Evolutionary conservation across 441 rosid genomes (phyloP).

Genomic region (Erysimum cheiri): DNA sequence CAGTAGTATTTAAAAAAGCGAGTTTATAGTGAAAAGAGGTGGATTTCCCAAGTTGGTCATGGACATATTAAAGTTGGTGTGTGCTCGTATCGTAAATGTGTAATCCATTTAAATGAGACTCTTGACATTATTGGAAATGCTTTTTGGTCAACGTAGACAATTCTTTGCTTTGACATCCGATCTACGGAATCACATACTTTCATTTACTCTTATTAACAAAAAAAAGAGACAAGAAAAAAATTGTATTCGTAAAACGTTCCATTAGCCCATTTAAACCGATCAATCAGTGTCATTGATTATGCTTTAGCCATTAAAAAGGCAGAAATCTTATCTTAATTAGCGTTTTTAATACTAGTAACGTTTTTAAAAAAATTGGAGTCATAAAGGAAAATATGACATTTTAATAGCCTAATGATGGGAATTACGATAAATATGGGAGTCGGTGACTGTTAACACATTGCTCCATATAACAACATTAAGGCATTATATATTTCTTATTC

Average conservation of each 20-base stretch:
- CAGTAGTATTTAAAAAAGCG: no score
- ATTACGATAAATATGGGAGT: constrained; percentile 18
- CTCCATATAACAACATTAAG: constrained; percentile 27
- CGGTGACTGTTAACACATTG: constrained; percentile 23
- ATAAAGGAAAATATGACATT: constrained; percentile 26
- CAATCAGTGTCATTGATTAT: constrained; percentile 34
- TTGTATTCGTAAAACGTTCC: constrained; percentile 17
- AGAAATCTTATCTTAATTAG: constrained; percentile 19
- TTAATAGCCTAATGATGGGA: constrained; percentile 1
- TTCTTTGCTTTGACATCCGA: no score
- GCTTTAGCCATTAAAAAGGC: constrained; percentile 25
- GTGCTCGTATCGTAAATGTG: no score
- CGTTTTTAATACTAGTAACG: constrained; percentile 13
- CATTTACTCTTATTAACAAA: no score
- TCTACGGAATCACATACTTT: no score
- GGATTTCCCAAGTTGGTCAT: no score
- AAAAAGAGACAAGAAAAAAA: neutral
- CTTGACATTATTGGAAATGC: no score
- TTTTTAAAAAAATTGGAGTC: neutral
- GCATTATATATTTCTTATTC: neutral
- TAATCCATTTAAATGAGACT: no score
- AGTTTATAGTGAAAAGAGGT: no score
- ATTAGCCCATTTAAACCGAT: constrained; percentile 22
- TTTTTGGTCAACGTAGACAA: no score
- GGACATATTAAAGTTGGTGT: no score